Conservation (phyloP, 768 basidiomycete species). For the Kondoa malvinella region DNA sequence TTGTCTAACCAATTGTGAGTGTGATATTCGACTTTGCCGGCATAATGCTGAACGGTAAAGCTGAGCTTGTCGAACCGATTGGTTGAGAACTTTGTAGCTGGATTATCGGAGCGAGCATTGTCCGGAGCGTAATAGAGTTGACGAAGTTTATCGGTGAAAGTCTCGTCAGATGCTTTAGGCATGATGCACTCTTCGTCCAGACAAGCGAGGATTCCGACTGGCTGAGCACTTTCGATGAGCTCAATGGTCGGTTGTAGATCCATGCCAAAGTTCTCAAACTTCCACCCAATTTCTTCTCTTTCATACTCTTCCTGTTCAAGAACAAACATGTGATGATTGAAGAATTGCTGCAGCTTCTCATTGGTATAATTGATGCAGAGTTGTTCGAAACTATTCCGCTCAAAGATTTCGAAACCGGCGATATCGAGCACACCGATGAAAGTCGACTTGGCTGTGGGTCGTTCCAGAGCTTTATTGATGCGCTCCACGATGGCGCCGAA, state of each 20-base stretch:
- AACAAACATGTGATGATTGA: slow-evolving; percentile 99
- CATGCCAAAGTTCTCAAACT: slow-evolving; percentile 92
- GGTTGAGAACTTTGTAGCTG: slow-evolving; percentile 58
- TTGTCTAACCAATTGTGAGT: slow-evolving; percentile 97
- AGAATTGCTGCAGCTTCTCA: slow-evolving; percentile 93
- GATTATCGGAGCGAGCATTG: slow-evolving; percentile 28
- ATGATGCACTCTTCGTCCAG: slow-evolving; percentile 98
- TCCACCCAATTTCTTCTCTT: slow-evolving; percentile 91
- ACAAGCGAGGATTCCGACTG: slow-evolving; percentile 76
- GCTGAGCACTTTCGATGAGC: slow-evolving; percentile 67
- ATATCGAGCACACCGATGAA: slow-evolving; percentile 99
- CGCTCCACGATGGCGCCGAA: slow-evolving; percentile 86
- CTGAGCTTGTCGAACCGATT: slow-evolving; percentile 71
- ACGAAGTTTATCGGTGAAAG: slow-evolving; percentile 84
- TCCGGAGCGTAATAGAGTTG: slow-evolving; percentile 22
- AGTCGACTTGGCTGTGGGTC: slow-evolving; percentile 66
- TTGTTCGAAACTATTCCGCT: slow-evolving; percentile 59
- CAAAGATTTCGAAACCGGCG: slow-evolving; percentile 86
- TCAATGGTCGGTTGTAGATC: slow-evolving; percentile 97
- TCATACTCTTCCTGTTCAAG: slow-evolving; percentile 98
- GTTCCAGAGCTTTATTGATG: slow-evolving; percentile 82
- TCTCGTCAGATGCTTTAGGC: slow-evolving; percentile 92
- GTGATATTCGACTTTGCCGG: slow-evolving; percentile 87
- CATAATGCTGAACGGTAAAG: slow-evolving; percentile 89
- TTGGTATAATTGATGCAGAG: slow-evolving; percentile 97